These are phyloP conservation scores for Aureobasidium namibiae DNA, from an alignment of 2,329 filamentous ascomycete genomes.

Conservation along the genomic window DNA sequence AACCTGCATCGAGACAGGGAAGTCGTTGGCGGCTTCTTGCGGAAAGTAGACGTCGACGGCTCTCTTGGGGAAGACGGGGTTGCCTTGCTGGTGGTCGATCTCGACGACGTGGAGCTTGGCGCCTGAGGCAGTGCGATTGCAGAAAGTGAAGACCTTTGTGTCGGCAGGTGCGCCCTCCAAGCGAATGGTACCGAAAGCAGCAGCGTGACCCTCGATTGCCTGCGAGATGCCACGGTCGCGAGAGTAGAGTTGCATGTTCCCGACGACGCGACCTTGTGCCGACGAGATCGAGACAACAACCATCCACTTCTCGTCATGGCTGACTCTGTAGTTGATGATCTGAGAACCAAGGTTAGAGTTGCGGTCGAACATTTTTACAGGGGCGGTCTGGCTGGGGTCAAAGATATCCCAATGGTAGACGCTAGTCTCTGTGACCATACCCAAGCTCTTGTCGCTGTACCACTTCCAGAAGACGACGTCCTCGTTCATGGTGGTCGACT, in stretches of 20 bases:
- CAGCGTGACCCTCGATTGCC: conserved; percentile 93
- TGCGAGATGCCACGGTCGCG: conserved; percentile 95
- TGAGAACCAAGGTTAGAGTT: conserved; percentile 89
- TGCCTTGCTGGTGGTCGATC: conserved; percentile 85
- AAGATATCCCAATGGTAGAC: conserved; percentile 99
- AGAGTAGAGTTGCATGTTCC: conserved; percentile 95
- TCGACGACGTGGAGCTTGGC: conserved; percentile 97
- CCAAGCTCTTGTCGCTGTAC: conserved; percentile 83
- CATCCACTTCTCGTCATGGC: conserved; percentile 96
- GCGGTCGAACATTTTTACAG: conserved; percentile 89
- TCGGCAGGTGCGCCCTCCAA: conserved; percentile 83
- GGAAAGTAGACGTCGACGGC: conserved; percentile 98
- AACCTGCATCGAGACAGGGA: conserved; percentile 95
- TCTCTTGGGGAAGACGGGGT: conserved; percentile 88
- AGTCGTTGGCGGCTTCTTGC: conserved; percentile 88
- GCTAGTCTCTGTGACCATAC: conserved; percentile 80
- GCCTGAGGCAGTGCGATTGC: conserved; percentile 78
- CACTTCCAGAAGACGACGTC: conserved; percentile 99
- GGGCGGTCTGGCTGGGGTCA: conserved; percentile 67
- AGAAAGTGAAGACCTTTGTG: conserved; percentile 94
- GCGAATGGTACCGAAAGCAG: conserved; percentile 81
- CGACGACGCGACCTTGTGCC: conserved; percentile 85
- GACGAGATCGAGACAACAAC: conserved; percentile 93
- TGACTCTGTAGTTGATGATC: conserved; percentile 99
- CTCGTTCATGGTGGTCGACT: conserved; percentile 92